Evolutionary conservation across 2,329 filamentous ascomycete species (phyloP).

Genomic region (Podosphaera aphanis): DNA sequence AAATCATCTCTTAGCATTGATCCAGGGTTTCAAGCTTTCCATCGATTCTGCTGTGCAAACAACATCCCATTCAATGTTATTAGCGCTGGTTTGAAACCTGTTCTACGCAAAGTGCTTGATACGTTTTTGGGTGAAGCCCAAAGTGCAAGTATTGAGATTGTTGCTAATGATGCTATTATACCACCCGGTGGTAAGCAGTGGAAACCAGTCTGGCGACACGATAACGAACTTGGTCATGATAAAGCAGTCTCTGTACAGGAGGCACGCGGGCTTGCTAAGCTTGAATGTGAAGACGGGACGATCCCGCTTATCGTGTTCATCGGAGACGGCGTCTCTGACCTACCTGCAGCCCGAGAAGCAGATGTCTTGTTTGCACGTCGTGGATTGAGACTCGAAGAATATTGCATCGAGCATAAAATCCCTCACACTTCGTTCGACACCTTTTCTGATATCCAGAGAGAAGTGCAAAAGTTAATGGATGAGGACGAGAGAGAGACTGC

Average conservation of each 20-base stretch:
- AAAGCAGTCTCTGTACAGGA: conserved; percentile 41
- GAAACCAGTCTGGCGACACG: conserved; percentile 44
- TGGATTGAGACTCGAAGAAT: conserved; percentile 41
- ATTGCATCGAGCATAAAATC: conserved; percentile 38
- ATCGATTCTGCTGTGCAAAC: conserved; percentile 38
- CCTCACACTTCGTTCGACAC: conserved; percentile 38
- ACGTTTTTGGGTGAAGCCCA: conserved; percentile 38
- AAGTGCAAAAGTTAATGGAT: conserved; percentile 31
- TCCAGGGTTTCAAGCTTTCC: conserved; percentile 37
- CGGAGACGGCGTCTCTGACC: conserved; percentile 44
- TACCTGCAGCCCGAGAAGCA: conserved; percentile 39
- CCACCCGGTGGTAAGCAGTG: conserved; percentile 31
- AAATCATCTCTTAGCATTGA: conserved; percentile 38
- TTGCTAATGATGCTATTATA: conserved; percentile 43
- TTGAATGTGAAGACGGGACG: conserved; percentile 32
- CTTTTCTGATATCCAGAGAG: conserved; percentile 39
- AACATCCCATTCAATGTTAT: conserved; percentile 47
- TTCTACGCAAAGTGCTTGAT: conserved; percentile 36
- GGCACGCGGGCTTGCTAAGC: conserved; percentile 28
- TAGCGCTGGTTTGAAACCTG: conserved; percentile 41
- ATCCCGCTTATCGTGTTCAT: conserved; percentile 47
- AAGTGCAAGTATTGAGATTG: conserved; percentile 36
- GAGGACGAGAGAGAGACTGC: conserved; percentile 37
- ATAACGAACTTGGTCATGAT: conserved; percentile 41
- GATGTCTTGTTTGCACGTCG: conserved; percentile 44